Evolutionary conservation across 139 green algal species (phyloP).

Genomic region (Chlorella sp.): DNA sequence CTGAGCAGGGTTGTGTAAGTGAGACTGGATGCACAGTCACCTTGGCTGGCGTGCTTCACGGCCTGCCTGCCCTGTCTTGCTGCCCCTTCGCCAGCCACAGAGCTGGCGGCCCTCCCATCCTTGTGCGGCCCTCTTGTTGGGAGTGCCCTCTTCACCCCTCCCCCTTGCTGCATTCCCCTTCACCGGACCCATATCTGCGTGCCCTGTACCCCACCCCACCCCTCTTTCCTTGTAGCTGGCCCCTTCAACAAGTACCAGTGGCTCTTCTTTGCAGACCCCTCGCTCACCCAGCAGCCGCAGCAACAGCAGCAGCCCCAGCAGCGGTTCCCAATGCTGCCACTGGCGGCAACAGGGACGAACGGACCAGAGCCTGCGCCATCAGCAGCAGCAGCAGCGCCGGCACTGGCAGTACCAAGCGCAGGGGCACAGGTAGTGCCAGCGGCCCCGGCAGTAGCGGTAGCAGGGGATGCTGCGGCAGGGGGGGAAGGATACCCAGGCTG

Average conservation of each 20-base stretch:
- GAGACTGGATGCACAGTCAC: too few relatives aligned
- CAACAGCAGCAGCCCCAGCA: neutral
- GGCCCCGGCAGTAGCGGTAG: neutral
- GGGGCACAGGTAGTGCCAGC: neutral
- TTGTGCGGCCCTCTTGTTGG: too few relatives aligned
- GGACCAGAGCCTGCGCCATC: conserved; percentile 6
- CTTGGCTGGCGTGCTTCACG: too few relatives aligned
- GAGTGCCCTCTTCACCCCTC: neutral
- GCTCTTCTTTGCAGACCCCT: conserved; percentile 26
- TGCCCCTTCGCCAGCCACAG: neutral
- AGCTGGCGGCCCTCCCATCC: neutral
- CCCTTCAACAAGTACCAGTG: conserved; percentile 9
- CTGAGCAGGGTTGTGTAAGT: too few relatives aligned
- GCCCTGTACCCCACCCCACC: neutral
- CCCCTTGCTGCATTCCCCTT: neutral
- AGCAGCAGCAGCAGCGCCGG: neutral
- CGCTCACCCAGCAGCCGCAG: neutral
- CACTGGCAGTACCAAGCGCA: neutral
- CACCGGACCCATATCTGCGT: neutral
- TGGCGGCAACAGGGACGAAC: neutral
- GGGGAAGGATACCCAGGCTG: neutral
- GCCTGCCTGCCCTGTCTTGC: too few relatives aligned
- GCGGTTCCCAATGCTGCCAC: neutral
- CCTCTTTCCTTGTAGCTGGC: neutral
- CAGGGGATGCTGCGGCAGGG: neutral